Conservation (phyloP, 2,329 filamentous ascomycete species). For the Ramichloridium luteum region DNA sequence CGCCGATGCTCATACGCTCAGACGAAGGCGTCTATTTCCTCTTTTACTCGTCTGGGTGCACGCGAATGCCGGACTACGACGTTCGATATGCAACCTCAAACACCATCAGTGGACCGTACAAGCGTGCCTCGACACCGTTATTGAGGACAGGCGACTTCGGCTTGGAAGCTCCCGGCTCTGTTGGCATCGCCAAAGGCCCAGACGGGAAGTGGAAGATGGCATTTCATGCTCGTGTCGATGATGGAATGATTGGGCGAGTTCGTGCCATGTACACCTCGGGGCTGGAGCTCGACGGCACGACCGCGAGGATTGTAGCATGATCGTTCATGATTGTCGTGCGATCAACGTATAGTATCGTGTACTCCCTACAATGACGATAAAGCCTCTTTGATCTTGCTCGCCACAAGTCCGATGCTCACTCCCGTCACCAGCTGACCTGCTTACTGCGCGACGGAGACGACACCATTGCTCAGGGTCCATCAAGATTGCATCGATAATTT, state of each 20-base stretch:
- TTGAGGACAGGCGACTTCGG: constrained; percentile 19
- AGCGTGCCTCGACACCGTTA: constrained; percentile 14
- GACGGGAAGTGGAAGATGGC: constrained; percentile 18
- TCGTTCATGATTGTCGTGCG: no score
- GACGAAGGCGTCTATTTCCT: constrained; percentile 24
- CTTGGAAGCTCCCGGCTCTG: constrained; percentile 23
- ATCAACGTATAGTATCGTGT: no score
- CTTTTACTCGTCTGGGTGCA: constrained; percentile 27
- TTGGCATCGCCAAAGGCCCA: constrained; percentile 15
- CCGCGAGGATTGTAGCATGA: no score
- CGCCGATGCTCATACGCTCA: constrained; percentile 20
- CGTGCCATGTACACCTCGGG: constrained; percentile 24
- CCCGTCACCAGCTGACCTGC: no score
- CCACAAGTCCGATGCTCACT: no score
- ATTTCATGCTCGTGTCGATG: constrained; percentile 22
- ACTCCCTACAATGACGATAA: no score
- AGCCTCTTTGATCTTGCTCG: no score
- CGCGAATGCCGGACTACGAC: constrained; percentile 19
- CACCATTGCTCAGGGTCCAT: no score
- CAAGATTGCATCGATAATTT: no score
- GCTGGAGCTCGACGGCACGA: constrained; percentile 17
- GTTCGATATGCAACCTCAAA: constrained; percentile 23
- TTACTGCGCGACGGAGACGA: no score
- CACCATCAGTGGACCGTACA: constrained; percentile 22
- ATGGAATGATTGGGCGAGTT: constrained; percentile 14